Base-by-base conservation (phyloP, 768 basidiomycete genomes). In the Boletales sp. region DNA sequence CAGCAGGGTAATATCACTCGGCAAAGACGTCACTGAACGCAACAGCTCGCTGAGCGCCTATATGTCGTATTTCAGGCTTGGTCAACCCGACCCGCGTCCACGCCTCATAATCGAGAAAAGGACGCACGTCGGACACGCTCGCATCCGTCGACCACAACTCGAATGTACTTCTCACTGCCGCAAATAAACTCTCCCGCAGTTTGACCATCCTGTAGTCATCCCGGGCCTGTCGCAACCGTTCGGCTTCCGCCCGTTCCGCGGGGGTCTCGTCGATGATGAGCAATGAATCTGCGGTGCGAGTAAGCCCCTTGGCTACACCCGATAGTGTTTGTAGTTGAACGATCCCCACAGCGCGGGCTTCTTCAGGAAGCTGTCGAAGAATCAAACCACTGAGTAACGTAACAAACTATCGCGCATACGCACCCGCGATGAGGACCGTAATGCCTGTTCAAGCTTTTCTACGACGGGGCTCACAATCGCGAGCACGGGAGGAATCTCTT, bases 281-380 rank as follows among this genome's bases (percentile, higher is more conserved):
- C 41, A 86, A 64, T 28, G 82, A 78, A 57, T 94, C 94, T 5
- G 78, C 77, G 1, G 81, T 80, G 13, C 87, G 80, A 0, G 94
- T 91, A 7, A 97, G 76, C 5, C 94, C 94, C 52, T 87, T 88
- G 1, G 91, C 89, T 25, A 94, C 82, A 10, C 92, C 94, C 0
- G 90, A 80, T 13, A 97, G 73, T 0, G 85, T 87, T 57, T 89
- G 85, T 1, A 95, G 76, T 51, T 93, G 85, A 13, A 84, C 76
- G 18, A 90, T 80, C 2, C 82, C 80, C 3, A 83, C 61, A 0
- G 70, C 62, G 7, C 84, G 82, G 1, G 90, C 82, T 53, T 90
- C 87, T 32, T 89, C 87, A 0, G 85, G 86, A 14, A 81, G 72
- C 89, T 91, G 55, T 8, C 15, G 10, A 33, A 5, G 13, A 19